These are phyloP conservation scores for Saturnispora sekii DNA, from an alignment of 805 yeast genomes.

Conservation along the genomic window DNA sequence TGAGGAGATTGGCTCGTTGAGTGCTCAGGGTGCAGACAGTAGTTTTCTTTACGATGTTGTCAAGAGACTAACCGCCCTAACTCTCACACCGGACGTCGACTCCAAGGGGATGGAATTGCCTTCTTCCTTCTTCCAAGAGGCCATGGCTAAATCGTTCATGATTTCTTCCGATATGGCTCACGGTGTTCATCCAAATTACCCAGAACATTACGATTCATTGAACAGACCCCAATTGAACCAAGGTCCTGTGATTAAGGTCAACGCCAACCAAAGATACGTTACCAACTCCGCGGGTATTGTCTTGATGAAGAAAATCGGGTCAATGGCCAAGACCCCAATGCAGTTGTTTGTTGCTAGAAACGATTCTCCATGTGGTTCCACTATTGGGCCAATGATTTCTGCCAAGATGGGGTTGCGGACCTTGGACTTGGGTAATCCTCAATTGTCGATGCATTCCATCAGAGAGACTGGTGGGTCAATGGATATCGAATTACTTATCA, in stretches of 20 bases:
- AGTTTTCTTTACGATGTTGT: conserved; percentile 76
- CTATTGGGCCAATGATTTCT: conserved; percentile 91
- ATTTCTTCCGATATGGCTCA: conserved; percentile 95
- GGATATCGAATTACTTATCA: conserved; percentile 57
- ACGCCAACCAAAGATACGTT: conserved; percentile 92
- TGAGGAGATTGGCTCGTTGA: conserved; percentile 88
- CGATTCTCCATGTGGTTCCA: conserved; percentile 91
- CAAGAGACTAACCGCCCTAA: conserved; percentile 49
- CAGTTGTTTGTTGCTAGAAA: conserved; percentile 91
- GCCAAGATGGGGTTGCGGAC: conserved; percentile 82
- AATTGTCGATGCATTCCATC: conserved; percentile 86
- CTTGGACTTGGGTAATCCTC: conserved; percentile 85
- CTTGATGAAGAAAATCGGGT: conserved; percentile 62
- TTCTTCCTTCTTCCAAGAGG: conserved; percentile 36
- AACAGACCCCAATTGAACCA: conserved; percentile 75
- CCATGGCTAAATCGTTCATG: conserved; percentile 72
- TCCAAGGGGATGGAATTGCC: conserved; percentile 22
- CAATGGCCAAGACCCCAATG: conserved; percentile 60
- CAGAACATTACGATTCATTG: conserved; percentile 59
- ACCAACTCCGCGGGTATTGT: conserved; percentile 89
- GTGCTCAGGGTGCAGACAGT: conserved; percentile 96
- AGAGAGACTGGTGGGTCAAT: conserved; percentile 82
- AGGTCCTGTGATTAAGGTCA: conserved; percentile 90
- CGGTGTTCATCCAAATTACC: conserved; percentile 91
- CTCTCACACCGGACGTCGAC: conserved; percentile 31